Conservation (phyloP, 2,329 filamentous ascomycete genomes). For the Dryadomyces quercivorus region DNA sequence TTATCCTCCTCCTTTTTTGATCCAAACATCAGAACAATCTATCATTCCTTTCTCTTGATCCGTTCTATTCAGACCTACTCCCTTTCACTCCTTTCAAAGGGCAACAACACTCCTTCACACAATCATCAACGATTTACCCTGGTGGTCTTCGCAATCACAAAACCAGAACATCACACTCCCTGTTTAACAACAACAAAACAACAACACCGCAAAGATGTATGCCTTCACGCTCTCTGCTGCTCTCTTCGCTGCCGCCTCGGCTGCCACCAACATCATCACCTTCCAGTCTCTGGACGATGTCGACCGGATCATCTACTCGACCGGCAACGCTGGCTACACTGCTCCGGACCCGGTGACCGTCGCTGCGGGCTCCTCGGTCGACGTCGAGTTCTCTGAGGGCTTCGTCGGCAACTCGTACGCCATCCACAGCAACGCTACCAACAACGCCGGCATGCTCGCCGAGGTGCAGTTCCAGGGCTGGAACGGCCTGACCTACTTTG, state of each 20-base stretch:
- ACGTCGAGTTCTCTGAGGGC: constrained; percentile 20
- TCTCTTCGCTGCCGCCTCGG: constrained; percentile 22
- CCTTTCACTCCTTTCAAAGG: neutral
- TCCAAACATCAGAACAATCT: neutral
- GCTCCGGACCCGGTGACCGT: constrained; percentile 27
- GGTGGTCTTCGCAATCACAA: neutral
- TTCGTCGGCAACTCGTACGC: constrained; percentile 24
- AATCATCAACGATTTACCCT: neutral
- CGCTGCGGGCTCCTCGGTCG: constrained; percentile 23
- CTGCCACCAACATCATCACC: constrained; percentile 37
- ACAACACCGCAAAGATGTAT: constrained; percentile 1
- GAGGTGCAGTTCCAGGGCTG: constrained; percentile 24
- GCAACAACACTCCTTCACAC: neutral
- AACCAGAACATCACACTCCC: neutral
- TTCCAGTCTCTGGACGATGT: constrained; percentile 46
- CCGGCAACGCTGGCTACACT: constrained; percentile 25
- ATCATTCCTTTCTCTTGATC: neutral
- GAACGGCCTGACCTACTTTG: constrained; percentile 25
- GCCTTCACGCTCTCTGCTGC: neutral
- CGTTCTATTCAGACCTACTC: neutral
- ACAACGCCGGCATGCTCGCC: constrained; percentile 25
- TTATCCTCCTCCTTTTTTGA: neutral
- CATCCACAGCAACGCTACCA: constrained; percentile 18
- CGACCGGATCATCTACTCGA: constrained; percentile 38
- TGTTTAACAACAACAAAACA: neutral